Conservation (phyloP, 2,329 filamentous ascomycete species). For the Fusarium sp. region DNA sequence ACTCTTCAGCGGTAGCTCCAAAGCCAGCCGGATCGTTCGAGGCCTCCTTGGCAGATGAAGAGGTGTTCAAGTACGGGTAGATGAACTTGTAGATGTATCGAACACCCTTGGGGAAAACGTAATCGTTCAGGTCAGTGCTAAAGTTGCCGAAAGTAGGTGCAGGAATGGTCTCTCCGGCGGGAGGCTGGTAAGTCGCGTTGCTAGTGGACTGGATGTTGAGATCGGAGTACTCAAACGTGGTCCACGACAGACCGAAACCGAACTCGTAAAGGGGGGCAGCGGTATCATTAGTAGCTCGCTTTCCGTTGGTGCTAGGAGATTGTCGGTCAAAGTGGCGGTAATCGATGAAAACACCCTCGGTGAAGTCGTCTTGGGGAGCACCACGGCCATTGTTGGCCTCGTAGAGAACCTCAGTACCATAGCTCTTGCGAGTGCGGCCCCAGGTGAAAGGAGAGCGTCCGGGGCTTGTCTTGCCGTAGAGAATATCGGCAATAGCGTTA, state of each 20-base stretch:
- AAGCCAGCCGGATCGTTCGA: slow-evolving; percentile 69
- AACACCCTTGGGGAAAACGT: slow-evolving; percentile 74
- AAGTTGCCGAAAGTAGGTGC: slow-evolving; percentile 75
- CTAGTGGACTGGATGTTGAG: slow-evolving; percentile 68
- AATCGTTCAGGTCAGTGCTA: slow-evolving; percentile 73
- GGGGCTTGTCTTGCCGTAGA: slow-evolving; percentile 85
- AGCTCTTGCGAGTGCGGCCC: slow-evolving; percentile 75
- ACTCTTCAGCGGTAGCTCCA: slow-evolving; percentile 68
- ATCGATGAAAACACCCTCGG: slow-evolving; percentile 85
- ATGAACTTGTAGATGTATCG: slow-evolving; percentile 68
- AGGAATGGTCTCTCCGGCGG: slow-evolving; percentile 70
- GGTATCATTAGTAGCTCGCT: slow-evolving; percentile 40
- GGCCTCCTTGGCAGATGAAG: slow-evolving; percentile 67
- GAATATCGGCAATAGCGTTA: slow-evolving; percentile 82
- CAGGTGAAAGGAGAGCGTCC: slow-evolving; percentile 86
- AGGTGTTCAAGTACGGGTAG: slow-evolving; percentile 80
- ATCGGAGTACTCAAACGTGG: slow-evolving; percentile 81
- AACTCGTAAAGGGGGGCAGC: slow-evolving; percentile 81
- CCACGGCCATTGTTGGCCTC: slow-evolving; percentile 75
- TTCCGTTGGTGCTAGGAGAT: slow-evolving; percentile 51
- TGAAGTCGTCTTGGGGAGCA: slow-evolving; percentile 79
- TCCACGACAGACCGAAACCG: slow-evolving; percentile 84
- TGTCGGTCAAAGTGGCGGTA: slow-evolving; percentile 74
- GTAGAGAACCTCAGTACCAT: slow-evolving; percentile 76
- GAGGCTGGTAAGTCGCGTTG: slow-evolving; percentile 66